A percentile compares a stretch with the other conserved stretches of the same genome.
Conservation (phyloP, 352 stramenopile species). For the Aphanomyces euteiches region DNA sequence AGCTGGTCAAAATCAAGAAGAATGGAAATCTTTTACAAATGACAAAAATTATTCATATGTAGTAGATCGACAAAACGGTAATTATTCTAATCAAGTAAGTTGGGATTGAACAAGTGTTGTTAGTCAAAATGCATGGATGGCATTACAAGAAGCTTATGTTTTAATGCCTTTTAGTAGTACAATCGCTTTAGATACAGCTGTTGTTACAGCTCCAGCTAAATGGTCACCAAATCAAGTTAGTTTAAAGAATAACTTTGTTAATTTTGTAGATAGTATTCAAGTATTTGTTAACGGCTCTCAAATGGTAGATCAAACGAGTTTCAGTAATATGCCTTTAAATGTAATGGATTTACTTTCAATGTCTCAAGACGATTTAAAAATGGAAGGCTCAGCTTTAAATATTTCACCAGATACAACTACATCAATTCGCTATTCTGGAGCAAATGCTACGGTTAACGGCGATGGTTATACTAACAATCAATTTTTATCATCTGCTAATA, state of each 20-base stretch:
- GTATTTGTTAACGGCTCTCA: not conserved
- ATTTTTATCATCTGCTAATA: conserved; percentile 11
- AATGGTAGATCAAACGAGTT: not conserved
- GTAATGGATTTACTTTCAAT: conserved; percentile 10
- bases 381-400: conserved; percentile 3
- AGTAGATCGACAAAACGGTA: not conserved
- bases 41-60: conserved; percentile 1
- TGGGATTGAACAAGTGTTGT: not conserved
- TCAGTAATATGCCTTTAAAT: conserved; percentile 1
- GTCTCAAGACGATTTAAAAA: conserved; percentile 7
- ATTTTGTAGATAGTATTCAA: conserved; percentile 10
- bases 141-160: conserved; percentile 7
- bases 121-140: conserved; percentile 1
- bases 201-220: not conserved
- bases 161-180: conserved; percentile 3
- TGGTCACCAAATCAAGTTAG: conserved; percentile 7
- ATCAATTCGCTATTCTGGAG: not conserved
- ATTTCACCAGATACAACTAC: not conserved
- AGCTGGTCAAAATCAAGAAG: not conserved
- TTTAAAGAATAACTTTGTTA: conserved; percentile 4
- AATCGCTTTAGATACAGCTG: not conserved
- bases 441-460: not conserved
- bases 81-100: conserved; percentile 10
- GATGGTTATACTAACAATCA: conserved; percentile 7
- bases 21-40: not conserved